phyloP scores from a whole-genome alignment of 345 rosid species.

The Cardamine resedifolia region DNA sequence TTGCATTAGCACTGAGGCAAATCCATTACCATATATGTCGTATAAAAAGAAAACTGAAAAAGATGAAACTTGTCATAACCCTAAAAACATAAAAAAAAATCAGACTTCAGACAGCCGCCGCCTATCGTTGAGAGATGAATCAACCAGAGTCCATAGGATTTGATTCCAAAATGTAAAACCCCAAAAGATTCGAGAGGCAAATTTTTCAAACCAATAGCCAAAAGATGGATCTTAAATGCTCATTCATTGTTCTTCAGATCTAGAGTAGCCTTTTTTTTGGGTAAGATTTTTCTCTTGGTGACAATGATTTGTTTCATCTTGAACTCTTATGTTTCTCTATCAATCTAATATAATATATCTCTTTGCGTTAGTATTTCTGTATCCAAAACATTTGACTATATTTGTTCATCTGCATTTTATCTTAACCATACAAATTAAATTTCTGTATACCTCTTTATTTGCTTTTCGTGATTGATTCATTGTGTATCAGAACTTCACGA shows the following conservation, averaged over 20 bases:
- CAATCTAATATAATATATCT: too few species aligned
- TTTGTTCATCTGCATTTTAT: neutral
- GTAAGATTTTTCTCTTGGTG: neutral
- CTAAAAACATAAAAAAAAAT: constrained; percentile 15
- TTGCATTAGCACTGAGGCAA: too few species aligned
- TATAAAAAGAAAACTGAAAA: too few species aligned
- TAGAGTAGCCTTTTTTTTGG: neutral
- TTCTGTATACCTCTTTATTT: neutral
- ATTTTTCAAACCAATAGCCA: too few species aligned
- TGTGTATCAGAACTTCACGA: constrained; percentile 41
- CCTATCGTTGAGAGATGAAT: too few species aligned
- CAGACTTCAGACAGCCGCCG: constrained; percentile 17
- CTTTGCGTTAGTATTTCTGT: too few species aligned
- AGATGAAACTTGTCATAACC: neutral
- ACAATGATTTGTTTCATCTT: neutral
- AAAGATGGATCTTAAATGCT: too few species aligned
- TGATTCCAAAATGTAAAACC: too few species aligned
- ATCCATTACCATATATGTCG: neutral
- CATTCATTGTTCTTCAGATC: neutral
- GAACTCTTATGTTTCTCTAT: too few species aligned
- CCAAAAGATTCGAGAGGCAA: too few species aligned
- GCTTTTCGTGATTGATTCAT: constrained; percentile 1
- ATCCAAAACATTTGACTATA: neutral
- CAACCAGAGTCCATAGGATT: too few species aligned
- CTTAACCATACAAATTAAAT: neutral